Percentiles rank a stretch among this genome's conserved stretches.
Evolutionary conservation across 495 filamentous ascomycete genomes (phyloP).

Genomic region (Thozetella sp.): DNA sequence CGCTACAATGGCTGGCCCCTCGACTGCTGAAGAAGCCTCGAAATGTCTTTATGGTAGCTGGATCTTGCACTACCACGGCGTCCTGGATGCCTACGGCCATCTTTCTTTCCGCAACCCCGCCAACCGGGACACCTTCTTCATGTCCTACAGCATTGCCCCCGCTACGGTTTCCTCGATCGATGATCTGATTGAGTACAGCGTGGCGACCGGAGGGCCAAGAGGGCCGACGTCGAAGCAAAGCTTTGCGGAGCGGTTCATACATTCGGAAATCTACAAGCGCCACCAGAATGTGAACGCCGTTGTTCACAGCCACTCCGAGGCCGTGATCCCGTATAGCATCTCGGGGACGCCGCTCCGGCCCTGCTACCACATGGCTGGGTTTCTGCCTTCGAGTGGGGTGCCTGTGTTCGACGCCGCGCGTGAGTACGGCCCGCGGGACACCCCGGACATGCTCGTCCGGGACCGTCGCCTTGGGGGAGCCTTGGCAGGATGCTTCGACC

Average conservation of each 20-base stretch:
- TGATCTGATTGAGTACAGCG: conserved; percentile 47
- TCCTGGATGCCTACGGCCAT: conserved; percentile 57
- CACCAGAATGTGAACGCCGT: conserved; percentile 41
- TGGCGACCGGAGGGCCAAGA: conserved; percentile 39
- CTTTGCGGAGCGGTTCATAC: conserved; percentile 51
- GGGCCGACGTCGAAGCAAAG: conserved; percentile 26
- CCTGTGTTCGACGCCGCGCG: conserved; percentile 37
- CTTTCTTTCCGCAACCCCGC: conserved; percentile 48
- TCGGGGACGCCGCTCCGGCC: conserved; percentile 37
- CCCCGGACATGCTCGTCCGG: conserved; percentile 44
- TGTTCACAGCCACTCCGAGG: conserved; percentile 47
- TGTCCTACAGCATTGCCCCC: conserved; percentile 45
- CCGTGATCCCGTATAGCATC: conserved; percentile 48
- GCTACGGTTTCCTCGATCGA: conserved; percentile 36
- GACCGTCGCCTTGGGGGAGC: conserved; percentile 26
- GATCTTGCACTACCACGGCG: conserved; percentile 34
- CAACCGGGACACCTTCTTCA: conserved; percentile 40
- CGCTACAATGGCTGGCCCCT: too few species aligned
- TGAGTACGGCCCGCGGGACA: conserved; percentile 18
- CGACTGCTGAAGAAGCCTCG: too few species aligned
- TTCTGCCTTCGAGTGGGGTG: conserved; percentile 26
- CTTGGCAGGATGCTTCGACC: conserved; percentile 21
- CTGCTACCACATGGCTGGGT: conserved; percentile 49
- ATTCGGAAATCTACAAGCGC: conserved; percentile 50
- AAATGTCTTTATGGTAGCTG: conserved; percentile 25